phyloP scores from a whole-genome alignment of 1,284 basidiomycete species.

The Apiotrichum mycotoxinovorans region DNA sequence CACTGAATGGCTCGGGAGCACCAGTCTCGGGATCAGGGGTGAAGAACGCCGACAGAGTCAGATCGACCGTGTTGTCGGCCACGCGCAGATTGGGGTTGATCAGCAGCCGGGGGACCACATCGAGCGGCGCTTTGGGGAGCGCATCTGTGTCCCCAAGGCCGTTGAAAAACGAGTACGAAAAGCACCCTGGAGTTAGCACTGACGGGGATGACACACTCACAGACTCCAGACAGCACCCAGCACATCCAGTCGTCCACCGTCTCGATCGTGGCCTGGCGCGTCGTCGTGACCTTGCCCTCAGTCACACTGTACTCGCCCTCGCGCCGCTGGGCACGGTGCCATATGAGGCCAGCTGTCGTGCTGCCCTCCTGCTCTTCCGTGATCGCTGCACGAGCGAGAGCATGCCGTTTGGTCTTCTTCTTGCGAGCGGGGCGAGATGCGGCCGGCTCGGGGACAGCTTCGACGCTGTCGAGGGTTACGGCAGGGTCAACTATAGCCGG shows the following conservation, averaged over 20 bases:
- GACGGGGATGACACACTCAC: constrained; percentile 55
- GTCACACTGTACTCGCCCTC: constrained; percentile 10
- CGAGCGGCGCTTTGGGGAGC: constrained; percentile 52
- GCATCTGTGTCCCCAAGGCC: constrained; percentile 3
- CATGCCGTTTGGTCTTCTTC: constrained; percentile 36
- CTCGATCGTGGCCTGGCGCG: constrained; percentile 19
- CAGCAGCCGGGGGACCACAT: constrained; percentile 82
- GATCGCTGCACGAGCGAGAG: constrained; percentile 35
- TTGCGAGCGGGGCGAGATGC: constrained; percentile 6
- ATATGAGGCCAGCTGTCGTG: constrained; percentile 24
- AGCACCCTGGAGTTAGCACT: constrained; percentile 26
- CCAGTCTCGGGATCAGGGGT: constrained; percentile 46
- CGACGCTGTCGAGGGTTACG: constrained; percentile 9
- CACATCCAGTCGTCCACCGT: constrained; percentile 85
- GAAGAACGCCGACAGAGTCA: constrained; percentile 74
- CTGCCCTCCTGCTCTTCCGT: constrained; percentile 38
- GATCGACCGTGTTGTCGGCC: constrained; percentile 62
- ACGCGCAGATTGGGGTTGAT: constrained; percentile 69
- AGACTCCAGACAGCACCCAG: constrained; percentile 94
- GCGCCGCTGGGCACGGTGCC: constrained; percentile 25
- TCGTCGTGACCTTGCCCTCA: constrained; percentile 7
- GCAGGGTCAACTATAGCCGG: neutral
- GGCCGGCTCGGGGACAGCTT: neutral
- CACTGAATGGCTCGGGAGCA: constrained; percentile 58
- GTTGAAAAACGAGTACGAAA: constrained; percentile 37